A percentile compares a stretch with the other conserved stretches of the same genome.
These are phyloP conservation scores for Cyclotella baltica DNA, from an alignment of 108 stramenopile species.

Conservation along the genomic window DNA sequence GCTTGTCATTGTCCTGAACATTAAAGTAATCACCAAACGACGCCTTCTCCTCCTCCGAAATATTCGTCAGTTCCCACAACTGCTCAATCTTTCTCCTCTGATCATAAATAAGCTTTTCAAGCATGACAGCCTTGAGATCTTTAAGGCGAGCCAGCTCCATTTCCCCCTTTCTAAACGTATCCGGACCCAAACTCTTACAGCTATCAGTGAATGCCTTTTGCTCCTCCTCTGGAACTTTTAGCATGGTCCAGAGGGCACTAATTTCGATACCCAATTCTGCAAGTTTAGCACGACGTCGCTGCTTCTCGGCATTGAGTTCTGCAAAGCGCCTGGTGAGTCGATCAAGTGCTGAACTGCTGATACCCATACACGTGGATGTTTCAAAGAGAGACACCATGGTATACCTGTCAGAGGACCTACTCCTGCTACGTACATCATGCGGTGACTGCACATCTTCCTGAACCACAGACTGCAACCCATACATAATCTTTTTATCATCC, in stretches of 20 bases:
- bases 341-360: conserved; percentile 77
- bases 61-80: conserved; percentile 90
- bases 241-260: conserved; percentile 89
- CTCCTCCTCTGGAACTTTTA: conserved; percentile 84
- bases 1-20: conserved; percentile 68
- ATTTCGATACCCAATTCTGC: conserved; percentile 90
- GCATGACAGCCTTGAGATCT: conserved; percentile 81
- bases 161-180: conserved; percentile 89
- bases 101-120: conserved; percentile 85
- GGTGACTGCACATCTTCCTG: conserved; percentile 1
- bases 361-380: conserved; percentile 79
- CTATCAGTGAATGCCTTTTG: conserved; percentile 86
- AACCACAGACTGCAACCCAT: conserved; percentile 30
- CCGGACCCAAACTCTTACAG: conserved; percentile 87
- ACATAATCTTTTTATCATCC: conserved; percentile 57
- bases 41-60: conserved; percentile 59
- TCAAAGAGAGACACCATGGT: conserved; percentile 77
- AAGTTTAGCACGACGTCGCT: conserved; percentile 67
- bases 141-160: conserved; percentile 77
- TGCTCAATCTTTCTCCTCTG: conserved; percentile 71
- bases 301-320: conserved; percentile 83
- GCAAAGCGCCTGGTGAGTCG: conserved; percentile 73
- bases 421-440: conserved; percentile 1
- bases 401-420: conserved; percentile 39
- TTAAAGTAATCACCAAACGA: conserved; percentile 68